These are phyloP conservation scores for Colletotrichum sp. DNA, from an alignment of 2,329 filamentous ascomycete species.

Conservation along the genomic window DNA sequence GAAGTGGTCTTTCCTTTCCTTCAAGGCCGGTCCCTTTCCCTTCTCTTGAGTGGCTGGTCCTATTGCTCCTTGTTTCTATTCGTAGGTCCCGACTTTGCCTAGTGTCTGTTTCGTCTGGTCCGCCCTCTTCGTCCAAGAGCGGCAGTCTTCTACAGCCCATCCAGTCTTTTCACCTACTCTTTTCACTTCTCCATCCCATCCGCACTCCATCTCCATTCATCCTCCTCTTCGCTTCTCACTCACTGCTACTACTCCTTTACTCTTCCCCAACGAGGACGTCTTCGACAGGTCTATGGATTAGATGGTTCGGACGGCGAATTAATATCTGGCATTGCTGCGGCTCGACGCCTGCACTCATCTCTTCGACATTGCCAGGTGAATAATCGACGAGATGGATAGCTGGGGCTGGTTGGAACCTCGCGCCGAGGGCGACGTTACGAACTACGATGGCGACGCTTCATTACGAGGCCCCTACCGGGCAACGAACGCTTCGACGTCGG, in stretches of 20 bases:
- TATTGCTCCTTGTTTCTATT: slow-evolving; percentile 38
- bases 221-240: slow-evolving; percentile 22
- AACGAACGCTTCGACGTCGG: slow-evolving; percentile 42
- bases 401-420: slow-evolving; percentile 28
- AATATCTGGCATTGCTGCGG: slow-evolving; percentile 36
- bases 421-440: slow-evolving; percentile 24
- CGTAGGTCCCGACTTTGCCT: slow-evolving; percentile 32
- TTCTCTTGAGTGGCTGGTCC: slow-evolving; percentile 34
- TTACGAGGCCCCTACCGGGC: slow-evolving; percentile 29
- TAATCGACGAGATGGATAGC: slow-evolving; percentile 24
- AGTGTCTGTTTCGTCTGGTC: slow-evolving; percentile 51
- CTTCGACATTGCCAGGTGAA: slow-evolving; percentile 22
- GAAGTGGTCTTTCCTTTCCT: slow-evolving; percentile 4
- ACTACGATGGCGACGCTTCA: slow-evolving; percentile 27
- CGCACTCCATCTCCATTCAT: slow-evolving; percentile 15
- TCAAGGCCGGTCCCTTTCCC: slow-evolving; percentile 22
- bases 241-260: neutral
- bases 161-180: slow-evolving; percentile 26
- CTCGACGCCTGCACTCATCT: slow-evolving; percentile 33
- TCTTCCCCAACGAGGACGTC: neutral
- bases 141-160: slow-evolving; percentile 10
- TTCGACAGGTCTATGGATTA: slow-evolving; percentile 36
- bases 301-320: slow-evolving; percentile 36
- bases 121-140: slow-evolving; percentile 31
- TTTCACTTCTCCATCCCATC: slow-evolving; percentile 27